A percentile compares a stretch with the other conserved stretches of the same genome.
Evolutionary conservation across 1,139 yeast genomes (phyloP).

Genomic region (Yarrowia galli): DNA sequence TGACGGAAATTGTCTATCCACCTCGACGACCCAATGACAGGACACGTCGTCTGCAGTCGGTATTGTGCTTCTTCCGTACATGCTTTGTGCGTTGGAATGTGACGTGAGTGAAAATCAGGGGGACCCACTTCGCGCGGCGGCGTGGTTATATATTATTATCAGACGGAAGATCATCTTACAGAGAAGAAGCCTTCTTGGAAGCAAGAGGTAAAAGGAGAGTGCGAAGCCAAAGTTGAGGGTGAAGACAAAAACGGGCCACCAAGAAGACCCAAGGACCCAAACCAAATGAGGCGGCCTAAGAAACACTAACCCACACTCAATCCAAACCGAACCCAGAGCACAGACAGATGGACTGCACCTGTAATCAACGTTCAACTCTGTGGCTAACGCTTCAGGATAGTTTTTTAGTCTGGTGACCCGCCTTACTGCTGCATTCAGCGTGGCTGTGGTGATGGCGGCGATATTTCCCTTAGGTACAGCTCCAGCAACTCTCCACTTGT

Average conservation of each 20-base stretch:
- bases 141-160: not conserved
- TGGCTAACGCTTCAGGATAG: not conserved
- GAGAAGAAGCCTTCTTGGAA: not conserved
- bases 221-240: not conserved
- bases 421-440: not conserved
- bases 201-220: not conserved
- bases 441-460: not conserved
- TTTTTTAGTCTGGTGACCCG: constrained; percentile 19
- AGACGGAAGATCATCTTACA: not conserved
- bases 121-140: constrained; percentile 19
- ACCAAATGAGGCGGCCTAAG: not conserved
- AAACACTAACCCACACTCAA: not conserved
- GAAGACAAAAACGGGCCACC: not conserved
- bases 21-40: no score
- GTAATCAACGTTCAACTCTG: constrained; percentile 21
- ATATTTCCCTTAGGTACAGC: no score
- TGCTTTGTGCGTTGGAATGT: constrained; percentile 21
- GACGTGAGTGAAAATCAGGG: constrained; percentile 13
- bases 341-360: no score
- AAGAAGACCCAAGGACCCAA: no score
- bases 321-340: no score
- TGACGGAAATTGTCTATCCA: not conserved
- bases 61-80: constrained; percentile 5
- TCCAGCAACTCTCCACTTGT: no score
- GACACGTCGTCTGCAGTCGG: no score